These are phyloP conservation scores for Cryptomeria japonica DNA, from an alignment of 75 land plant species.

Conservation along the genomic window DNA sequence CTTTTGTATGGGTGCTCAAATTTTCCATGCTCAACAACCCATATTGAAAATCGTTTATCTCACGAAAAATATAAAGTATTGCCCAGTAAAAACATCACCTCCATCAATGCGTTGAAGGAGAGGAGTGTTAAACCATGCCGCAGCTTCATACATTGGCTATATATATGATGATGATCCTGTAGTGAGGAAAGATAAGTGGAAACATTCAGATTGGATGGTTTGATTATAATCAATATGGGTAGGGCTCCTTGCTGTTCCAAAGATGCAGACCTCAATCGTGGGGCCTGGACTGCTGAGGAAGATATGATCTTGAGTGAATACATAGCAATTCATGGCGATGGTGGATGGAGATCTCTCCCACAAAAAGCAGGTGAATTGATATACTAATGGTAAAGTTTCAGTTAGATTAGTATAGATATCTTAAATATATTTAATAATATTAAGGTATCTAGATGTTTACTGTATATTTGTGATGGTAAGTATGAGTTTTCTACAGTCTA, in stretches of 20 bases:
- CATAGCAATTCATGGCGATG: slow-evolving; percentile 33
- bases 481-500: no score
- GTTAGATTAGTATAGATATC: no score
- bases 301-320: slow-evolving; percentile 34
- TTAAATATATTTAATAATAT: background rate
- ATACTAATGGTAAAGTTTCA: background rate
- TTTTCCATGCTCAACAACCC: no score
- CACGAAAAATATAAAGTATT: no score
- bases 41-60: no score
- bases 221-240: background rate
- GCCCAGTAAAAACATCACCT: no score
- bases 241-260: background rate
- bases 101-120: no score
- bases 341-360: slow-evolving; percentile 40
- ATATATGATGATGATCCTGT: background rate
- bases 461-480: no score
- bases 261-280: slow-evolving; percentile 14
- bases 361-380: slow-evolving; percentile 20
- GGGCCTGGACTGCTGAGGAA: slow-evolving; percentile 48
- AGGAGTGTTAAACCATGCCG: no score
- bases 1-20: no score
- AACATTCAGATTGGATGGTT: no score
- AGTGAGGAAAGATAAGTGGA: background rate
- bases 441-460: no score
- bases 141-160: background rate